phyloP scores from a whole-genome alignment of 495 filamentous ascomycete species.

The Daldinia concentrica region DNA sequence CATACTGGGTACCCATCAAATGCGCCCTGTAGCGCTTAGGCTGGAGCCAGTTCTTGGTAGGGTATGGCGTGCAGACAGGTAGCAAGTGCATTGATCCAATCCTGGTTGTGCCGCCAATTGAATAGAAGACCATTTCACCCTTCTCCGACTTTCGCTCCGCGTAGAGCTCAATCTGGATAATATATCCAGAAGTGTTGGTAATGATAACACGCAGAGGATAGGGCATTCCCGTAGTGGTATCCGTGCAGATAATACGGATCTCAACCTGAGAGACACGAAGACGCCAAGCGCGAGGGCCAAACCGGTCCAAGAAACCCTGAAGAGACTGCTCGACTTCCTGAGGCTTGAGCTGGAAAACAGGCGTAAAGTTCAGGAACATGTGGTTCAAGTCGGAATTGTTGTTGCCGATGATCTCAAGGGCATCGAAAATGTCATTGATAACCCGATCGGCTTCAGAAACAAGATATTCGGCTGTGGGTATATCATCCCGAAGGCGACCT shows the following conservation, averaged over 20 bases:
- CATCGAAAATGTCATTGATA: slow-evolving; percentile 97
- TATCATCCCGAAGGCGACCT: slow-evolving; percentile 93
- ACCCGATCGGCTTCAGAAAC: slow-evolving; percentile 96
- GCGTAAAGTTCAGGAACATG: slow-evolving; percentile 99
- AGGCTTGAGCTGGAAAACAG: slow-evolving; percentile 91
- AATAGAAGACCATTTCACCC: slow-evolving; percentile 96
- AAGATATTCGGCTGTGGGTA: slow-evolving; percentile 95
- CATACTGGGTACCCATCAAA: slow-evolving; percentile 98
- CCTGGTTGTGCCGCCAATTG: slow-evolving; percentile 93
- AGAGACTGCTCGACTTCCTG: slow-evolving; percentile 93
- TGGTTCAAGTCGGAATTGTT: slow-evolving; percentile 99
- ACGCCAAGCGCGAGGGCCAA: slow-evolving; percentile 93
- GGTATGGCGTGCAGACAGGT: slow-evolving; percentile 89
- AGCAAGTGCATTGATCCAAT: slow-evolving; percentile 95
- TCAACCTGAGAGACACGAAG: slow-evolving; percentile 97
- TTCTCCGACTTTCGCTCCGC: slow-evolving; percentile 98
- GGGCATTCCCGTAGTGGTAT: slow-evolving; percentile 81
- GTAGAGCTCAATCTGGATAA: slow-evolving; percentile 97
- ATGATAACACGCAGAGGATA: slow-evolving; percentile 96
- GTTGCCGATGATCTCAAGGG: slow-evolving; percentile 96
- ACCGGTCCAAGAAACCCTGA: slow-evolving; percentile 93
- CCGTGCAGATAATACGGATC: slow-evolving; percentile 97
- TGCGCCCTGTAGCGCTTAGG: slow-evolving; percentile 99
- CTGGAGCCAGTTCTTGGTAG: slow-evolving; percentile 98
- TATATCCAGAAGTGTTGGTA: slow-evolving; percentile 98